Base-by-base conservation (phyloP, 2,329 filamentous ascomycete species). In the Magnaporthiopsis rhizophila region DNA sequence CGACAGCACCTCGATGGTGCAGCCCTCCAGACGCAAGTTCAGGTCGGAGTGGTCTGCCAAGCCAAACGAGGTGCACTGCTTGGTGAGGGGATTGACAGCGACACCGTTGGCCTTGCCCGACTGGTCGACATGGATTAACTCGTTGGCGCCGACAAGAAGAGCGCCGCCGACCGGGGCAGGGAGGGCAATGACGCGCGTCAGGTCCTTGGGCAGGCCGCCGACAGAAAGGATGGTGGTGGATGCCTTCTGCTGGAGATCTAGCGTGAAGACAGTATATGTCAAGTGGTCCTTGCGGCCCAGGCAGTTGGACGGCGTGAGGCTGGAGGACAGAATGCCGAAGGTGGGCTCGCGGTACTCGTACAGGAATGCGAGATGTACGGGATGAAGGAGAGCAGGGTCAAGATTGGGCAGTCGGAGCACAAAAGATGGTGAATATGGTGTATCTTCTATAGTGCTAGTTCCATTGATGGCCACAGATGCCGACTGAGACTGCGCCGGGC, bases 331-430 rank as follows among this genome's bases (percentile, higher is more conserved):
- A 66, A 99, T 93, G 65, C 94, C 95, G 78, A 99, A 97, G 0
- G 95, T 99, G 15, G 95, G 94, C 76, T 98, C 95, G 75, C 95
- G 89, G 76, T 99, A 99, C 79, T 98, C 94, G 82, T 98, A 86
- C 68, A 99, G 80, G 75, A 99, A 99, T 64, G 91, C 89, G 72
- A 99, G 86, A 73, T 97, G 91, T 72, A 97, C 87, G 61, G 94
- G 92, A 76, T 97, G 90, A 66, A 94, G 86, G 69, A 99, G 83
- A 68, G 85, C 87, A 67, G 93, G 90, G 75, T 98, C 94, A 76
- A 99, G 83, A 71, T 92, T 87, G 63, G 93, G 92, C 69, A 98
- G 83, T 68, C 92, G 90, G 68, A 99, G 84, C 68, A 98, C 94
- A 80, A 98, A 99, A 65, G 95, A 98, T 45, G 92, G 85, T 71